Base-by-base conservation (phyloP, 2,329 filamentous ascomycete genomes). In the Fusarium sp. region DNA sequence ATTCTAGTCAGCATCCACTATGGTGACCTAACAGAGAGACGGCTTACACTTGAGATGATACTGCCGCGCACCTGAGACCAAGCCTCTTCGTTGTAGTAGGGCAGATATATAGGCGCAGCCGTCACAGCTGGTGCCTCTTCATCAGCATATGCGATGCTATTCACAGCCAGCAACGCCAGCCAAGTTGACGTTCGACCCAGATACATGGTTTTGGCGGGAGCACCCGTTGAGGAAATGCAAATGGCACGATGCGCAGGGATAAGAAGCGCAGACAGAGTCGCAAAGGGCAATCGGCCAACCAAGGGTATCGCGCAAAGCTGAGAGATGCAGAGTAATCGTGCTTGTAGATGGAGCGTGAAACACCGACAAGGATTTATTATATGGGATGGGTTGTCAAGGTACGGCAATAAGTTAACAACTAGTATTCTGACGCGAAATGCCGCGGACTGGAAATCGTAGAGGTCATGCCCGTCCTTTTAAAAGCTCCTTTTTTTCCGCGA, bases 31-130 rank as follows among this genome's bases (percentile, higher is more conserved):
- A 5, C 6, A 17, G 18, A 31, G 18, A 20, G 22, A 22, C 43
- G 3, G 39, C 80, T 53, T 78, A 85, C 83, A 63, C 77, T 82
- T 34, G 78, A 78, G 18, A 86, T 67, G 50, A 85, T 75, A 71
- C 83, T 85, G 15, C 84, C 84, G 46, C 82, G 81, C 48, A 85
- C 74, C 6, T 79, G 66, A 13, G 79, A 79, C 84, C 84, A 86
- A 34, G 81, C 78, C n/a, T 78, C 74, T 33, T 77, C 60, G 39
- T 75, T 65, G 52, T 84, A 85, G 38, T 80, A 79, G 1, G 84
- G 84, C 5, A 86, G 74, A 59, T 78, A 86, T 52, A 85, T 79
- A 28, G 83, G 81, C 17, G 83, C 81, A 18, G 81, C 81, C 5
- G 81, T 82, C 26, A 78, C 62, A n/a, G 76, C 69, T 24, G 77